These are phyloP conservation scores for Nigrograna mackinnonii DNA, from an alignment of 2,329 filamentous ascomycete species.

Conservation along the genomic window DNA sequence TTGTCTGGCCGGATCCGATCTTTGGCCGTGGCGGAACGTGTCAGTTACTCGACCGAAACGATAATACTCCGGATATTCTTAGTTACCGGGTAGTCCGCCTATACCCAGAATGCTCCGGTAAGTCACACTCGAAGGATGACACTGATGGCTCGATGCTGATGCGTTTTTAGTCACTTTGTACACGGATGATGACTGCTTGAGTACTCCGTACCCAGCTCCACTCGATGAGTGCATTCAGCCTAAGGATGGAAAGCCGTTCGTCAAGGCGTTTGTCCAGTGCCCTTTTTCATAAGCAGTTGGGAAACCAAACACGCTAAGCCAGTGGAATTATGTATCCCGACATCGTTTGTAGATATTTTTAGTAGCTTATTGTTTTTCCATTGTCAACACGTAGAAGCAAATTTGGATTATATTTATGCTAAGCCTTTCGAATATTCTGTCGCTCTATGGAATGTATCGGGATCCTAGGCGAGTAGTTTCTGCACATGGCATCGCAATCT, in stretches of 20 bases:
- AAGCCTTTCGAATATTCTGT: no score
- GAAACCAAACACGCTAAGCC: no score
- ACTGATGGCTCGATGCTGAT: background rate
- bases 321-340: no score
- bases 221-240: conserved; percentile 9
- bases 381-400: no score
- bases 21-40: conserved; percentile 13
- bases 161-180: conserved; percentile 10
- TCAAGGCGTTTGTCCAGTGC: conserved; percentile 15
- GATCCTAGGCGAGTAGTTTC: no score
- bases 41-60: conserved; percentile 14
- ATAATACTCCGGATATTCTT: conserved; percentile 16
- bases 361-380: no score
- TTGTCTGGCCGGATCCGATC: conserved; percentile 15
- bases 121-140: conserved; percentile 1
- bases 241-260: conserved; percentile 8
- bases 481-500: no score
- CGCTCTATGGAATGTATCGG: no score
- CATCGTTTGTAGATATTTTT: no score
- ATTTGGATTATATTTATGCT: no score
- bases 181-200: conserved; percentile 11
- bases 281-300: conserved; percentile 10
- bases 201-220: conserved; percentile 9
- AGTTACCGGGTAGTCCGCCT: conserved; percentile 11
- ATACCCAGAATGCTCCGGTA: conserved; percentile 12